Conservation (phyloP, 2,329 filamentous ascomycete species). For the Basipetospora chlamydospora region DNA sequence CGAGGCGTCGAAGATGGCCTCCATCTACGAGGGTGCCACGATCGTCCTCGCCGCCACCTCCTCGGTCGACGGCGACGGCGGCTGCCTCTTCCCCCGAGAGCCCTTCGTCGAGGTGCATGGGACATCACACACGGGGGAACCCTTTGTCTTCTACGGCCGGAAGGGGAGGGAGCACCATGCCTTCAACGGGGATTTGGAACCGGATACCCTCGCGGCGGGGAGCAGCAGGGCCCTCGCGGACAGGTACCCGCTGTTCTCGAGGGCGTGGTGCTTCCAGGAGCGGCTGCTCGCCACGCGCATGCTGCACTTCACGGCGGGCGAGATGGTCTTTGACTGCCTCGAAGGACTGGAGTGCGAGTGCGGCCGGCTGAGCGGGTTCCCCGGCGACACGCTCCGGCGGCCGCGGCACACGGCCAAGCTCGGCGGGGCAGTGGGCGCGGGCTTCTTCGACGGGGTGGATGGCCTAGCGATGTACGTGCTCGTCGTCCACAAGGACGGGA, state of each 20-base stretch:
- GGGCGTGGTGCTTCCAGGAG: constrained; percentile 18
- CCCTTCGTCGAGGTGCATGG: not conserved
- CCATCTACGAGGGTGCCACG: constrained; percentile 8
- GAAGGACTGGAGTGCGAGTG: constrained; percentile 13
- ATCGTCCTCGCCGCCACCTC: constrained; percentile 8
- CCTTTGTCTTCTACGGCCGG: not conserved
- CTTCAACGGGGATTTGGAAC: not conserved
- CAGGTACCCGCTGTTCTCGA: not conserved
- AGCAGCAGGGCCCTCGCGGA: not conserved
- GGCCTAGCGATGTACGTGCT: too few relatives aligned
- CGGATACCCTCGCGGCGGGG: not conserved
- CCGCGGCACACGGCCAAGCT: not conserved
- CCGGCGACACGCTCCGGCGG: constrained; percentile 6
- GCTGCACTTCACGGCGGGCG: constrained; percentile 12
- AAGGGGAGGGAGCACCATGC: not conserved
- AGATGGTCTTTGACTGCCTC: constrained; percentile 14
- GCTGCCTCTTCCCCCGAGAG: constrained; percentile 2
- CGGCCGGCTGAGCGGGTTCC: constrained; percentile 8
- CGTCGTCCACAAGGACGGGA: too few relatives aligned
- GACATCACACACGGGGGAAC: not conserved
- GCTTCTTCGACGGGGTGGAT: constrained; percentile 6
- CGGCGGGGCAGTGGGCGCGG: constrained; percentile 4
- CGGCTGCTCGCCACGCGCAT: constrained; percentile 13
- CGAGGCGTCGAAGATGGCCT: constrained; percentile 8
- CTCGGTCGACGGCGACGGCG: constrained; percentile 6